A percentile compares a stretch with the other conserved stretches of the same genome.
Evolutionary conservation across 176 grass and related monocot species (phyloP).

Genomic region (Miscanthus lutarioriparius): DNA sequence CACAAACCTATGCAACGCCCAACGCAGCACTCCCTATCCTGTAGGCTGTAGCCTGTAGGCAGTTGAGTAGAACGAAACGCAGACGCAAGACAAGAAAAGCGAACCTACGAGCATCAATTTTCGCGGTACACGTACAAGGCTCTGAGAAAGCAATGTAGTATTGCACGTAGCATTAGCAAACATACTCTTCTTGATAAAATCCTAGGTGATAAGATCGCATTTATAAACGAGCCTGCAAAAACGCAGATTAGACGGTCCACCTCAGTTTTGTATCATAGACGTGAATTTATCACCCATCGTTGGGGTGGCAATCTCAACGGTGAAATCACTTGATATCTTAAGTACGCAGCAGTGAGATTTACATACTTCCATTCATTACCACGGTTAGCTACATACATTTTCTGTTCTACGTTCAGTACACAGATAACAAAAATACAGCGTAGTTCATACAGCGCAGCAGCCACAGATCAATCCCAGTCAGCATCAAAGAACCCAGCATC

Average conservation of each 20-base stretch:
- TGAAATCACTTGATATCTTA: background rate
- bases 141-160: background rate
- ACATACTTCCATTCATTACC: conserved; percentile 50
- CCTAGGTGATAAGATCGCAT: background rate
- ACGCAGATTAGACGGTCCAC: background rate
- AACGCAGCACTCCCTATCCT: too few relatives aligned
- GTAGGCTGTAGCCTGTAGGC: too few relatives aligned
- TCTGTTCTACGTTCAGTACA: conserved; percentile 17
- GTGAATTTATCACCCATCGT: background rate
- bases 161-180: background rate
- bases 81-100: too few relatives aligned
- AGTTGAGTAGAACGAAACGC: too few relatives aligned
- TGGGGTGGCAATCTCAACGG: background rate
- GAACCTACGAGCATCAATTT: background rate
- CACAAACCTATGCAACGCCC: too few relatives aligned
- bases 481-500: conserved; percentile 98
- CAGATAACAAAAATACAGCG: conserved; percentile 2
- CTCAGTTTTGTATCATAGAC: background rate
- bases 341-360: conserved; percentile 34
- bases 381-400: conserved; percentile 47
- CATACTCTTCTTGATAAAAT: background rate
- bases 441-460: conserved; percentile 29
- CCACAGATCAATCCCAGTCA: conserved; percentile 77
- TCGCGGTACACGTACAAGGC: background rate
- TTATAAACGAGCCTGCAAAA: background rate